Conservation (phyloP, 305 asterid species). For the Rubia peregrina region DNA sequence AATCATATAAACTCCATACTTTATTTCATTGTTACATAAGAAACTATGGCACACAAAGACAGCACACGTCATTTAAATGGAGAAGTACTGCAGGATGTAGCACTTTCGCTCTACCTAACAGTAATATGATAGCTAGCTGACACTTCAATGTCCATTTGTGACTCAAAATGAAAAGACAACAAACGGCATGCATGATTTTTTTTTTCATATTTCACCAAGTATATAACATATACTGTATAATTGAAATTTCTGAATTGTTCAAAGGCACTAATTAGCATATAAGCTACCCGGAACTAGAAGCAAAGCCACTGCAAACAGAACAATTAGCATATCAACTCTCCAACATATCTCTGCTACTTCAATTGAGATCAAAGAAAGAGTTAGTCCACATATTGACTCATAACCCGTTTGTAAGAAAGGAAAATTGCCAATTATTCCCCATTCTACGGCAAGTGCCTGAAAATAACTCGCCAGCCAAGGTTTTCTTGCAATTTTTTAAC, state of each 20-base stretch:
- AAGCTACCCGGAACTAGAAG: background rate
- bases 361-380: background rate
- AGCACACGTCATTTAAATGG: background rate
- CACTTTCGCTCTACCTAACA: background rate
- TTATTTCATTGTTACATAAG: background rate
- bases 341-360: background rate
- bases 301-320: background rate
- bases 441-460: background rate
- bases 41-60: background rate
- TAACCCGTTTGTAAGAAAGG: background rate
- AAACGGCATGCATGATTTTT: background rate
- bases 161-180: background rate
- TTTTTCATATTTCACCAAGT: background rate
- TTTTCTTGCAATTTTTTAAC: background rate
- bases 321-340: constrained; percentile 1
- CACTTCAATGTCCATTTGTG: background rate
- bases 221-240: background rate
- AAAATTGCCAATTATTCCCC: background rate
- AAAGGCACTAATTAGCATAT: background rate
- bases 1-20: background rate
- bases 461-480: background rate
- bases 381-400: background rate
- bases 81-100: background rate
- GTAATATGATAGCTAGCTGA: background rate
- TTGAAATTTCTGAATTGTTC: background rate